Base-by-base conservation (phyloP, 2,329 filamentous ascomycete genomes). In the Scedosporium dehoogii region DNA sequence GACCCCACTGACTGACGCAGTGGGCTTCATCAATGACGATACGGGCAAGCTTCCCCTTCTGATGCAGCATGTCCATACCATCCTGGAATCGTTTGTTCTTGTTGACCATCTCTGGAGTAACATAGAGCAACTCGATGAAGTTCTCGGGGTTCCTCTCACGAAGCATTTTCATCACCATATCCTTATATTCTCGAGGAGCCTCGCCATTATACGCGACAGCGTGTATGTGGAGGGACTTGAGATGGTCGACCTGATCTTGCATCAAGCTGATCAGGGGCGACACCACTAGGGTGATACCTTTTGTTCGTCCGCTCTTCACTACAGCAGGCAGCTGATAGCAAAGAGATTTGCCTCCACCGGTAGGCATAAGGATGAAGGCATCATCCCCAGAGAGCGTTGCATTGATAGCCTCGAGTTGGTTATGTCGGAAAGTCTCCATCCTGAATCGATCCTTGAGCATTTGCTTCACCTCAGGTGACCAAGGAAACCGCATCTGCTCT, bases 1-100 rank as follows among this genome's bases (percentile, higher is more conserved):
- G 94, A 0, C 94, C 94, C 94, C 94, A 99, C 78, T 99, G 92
- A 73, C 94, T 97, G 27, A 99, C 93, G 73, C 94, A 99, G 73
- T 99, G 94, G n/a, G 94, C 94, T 76, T 99, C 96, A 68, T 99
- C 94, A 65, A 99, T 96, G 61, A 99, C 94, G 58, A 99, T 85
- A 27, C 94, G 86, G 16, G 96, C 93, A 60, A 99, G 84, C 68
- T 88, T 90, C 3, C 81, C 78, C 59, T 85, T 85, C 14, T 75
- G 74, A 72, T 96, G 83, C n/a, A 99, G 79, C 2, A 78, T 79
- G 60, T 84, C 76, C 65, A 99, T 80, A 2, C 80, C 83, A 60
- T 79, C 81, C 63, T 86, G 77, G 73, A 97, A 89, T 2, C 78
- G 76, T 51, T 81, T 73, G 71, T 88, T 99, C 71, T 92, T 93